Conservation (phyloP, 1,284 basidiomycete genomes). For the Ustilago curta region DNA sequence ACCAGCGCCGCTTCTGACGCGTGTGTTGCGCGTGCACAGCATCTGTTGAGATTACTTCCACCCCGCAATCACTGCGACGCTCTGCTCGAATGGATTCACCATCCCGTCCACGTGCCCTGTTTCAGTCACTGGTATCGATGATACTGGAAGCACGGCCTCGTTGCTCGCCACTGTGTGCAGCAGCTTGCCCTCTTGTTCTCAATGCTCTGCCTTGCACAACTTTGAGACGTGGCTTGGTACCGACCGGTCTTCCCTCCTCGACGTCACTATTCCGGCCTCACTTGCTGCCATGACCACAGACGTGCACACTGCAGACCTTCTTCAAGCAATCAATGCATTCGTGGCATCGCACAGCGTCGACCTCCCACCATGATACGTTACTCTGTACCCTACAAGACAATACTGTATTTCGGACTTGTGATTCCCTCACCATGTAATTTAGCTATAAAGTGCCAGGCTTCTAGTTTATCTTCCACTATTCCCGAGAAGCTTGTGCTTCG, state of each 20-base stretch:
- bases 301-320: conserved; percentile 9
- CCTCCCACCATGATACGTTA: background rate
- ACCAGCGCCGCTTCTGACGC: background rate
- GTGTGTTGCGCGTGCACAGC: conserved; percentile 5
- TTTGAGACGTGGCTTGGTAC: conserved; percentile 6
- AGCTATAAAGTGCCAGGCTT: too few species aligned
- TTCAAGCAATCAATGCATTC: conserved; percentile 5
- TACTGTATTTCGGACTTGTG: background rate
- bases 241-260: conserved; percentile 4
- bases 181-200: conserved; percentile 5
- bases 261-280: background rate
- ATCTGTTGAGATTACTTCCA: background rate
- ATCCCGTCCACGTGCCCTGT: conserved; percentile 1
- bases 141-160: background rate
- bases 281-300: conserved; percentile 1
- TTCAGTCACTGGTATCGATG: conserved; percentile 3
- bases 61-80: conserved; percentile 3
- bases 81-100: conserved; percentile 10
- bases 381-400: background rate
- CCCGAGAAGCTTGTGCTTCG: background rate
- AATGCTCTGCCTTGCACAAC: conserved; percentile 5
- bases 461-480: too few species aligned
- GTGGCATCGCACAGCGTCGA: background rate
- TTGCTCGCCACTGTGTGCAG: background rate
- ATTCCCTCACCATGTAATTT: too few species aligned